Percentiles rank a stretch among this genome's conserved stretches.
Evolutionary conservation across 2,329 filamentous ascomycete genomes (phyloP).

Genomic region (Diatrype stigma): DNA sequence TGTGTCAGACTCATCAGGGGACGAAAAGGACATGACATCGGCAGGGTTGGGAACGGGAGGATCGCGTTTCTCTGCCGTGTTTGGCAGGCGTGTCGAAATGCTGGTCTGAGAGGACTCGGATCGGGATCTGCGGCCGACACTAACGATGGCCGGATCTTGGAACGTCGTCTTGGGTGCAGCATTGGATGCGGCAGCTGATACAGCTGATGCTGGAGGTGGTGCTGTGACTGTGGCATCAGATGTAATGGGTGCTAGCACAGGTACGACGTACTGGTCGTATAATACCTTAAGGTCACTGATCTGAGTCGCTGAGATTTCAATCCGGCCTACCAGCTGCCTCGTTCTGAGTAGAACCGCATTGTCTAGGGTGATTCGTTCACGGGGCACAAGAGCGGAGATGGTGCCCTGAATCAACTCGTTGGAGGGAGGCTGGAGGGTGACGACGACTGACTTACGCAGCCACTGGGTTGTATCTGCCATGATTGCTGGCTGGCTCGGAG

Average conservation of each 20-base stretch:
- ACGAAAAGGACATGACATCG: constrained; percentile 20
- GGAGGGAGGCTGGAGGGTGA: background rate
- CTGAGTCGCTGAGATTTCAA: constrained; percentile 5
- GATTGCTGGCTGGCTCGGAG: background rate
- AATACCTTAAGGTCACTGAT: constrained; percentile 20
- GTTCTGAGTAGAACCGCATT: background rate
- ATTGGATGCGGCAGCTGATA: no score
- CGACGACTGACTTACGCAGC: background rate
- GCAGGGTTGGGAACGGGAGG: constrained; percentile 20
- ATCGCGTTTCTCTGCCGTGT: constrained; percentile 28
- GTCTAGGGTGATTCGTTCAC: background rate
- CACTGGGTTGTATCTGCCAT: background rate
- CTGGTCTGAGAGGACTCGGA: constrained; percentile 17
- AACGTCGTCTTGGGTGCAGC: constrained; percentile 46
- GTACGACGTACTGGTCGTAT: background rate
- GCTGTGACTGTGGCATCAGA: constrained; percentile 17
- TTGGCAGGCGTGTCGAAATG: constrained; percentile 21
- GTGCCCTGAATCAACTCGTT: background rate
- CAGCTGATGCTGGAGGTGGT: constrained; percentile 16
- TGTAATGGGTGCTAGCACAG: background rate
- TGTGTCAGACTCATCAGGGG: constrained; percentile 20
- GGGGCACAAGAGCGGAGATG: background rate
- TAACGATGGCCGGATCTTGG: constrained; percentile 79
- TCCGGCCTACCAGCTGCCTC: background rate
- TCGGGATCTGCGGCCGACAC: constrained; percentile 49